Percentiles rank a stretch among this genome's conserved stretches.
phyloP scores from a whole-genome alignment of 2,329 filamentous ascomycete genomes.

The Aureobasidium sp. region DNA sequence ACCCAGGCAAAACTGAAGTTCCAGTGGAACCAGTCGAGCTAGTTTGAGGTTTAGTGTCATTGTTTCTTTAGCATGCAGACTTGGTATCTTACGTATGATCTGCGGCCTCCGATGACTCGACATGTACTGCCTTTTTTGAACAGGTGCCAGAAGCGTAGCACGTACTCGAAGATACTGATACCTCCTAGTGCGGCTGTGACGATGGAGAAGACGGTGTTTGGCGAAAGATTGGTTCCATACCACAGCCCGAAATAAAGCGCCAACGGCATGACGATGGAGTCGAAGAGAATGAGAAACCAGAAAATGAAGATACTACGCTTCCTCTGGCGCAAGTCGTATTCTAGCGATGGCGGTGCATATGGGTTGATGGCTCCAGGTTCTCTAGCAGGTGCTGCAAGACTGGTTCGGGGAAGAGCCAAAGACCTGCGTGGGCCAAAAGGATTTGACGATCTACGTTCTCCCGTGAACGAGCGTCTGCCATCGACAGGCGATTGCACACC shows the following conservation, averaged over 20 bases:
- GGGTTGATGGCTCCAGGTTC: neutral
- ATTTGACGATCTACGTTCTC: conserved; percentile 5
- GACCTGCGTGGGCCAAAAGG: conserved; percentile 6
- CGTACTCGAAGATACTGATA: conserved; percentile 49
- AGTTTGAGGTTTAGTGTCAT: conserved; percentile 15
- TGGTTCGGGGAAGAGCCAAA: conserved; percentile 5
- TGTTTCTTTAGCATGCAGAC: too few species aligned
- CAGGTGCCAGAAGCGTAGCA: conserved; percentile 42
- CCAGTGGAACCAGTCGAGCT: conserved; percentile 53
- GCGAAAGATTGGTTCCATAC: conserved; percentile 48
- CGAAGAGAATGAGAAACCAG: conserved; percentile 53
- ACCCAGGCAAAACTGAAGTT: conserved; percentile 49
- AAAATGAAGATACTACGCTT: conserved; percentile 52
- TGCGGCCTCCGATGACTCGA: conserved; percentile 42
- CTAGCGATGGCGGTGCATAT: conserved; percentile 44
- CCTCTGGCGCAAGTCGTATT: conserved; percentile 48
- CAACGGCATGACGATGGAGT: conserved; percentile 52
- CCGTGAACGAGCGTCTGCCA: neutral
- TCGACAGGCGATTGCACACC: neutral
- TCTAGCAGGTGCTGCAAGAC: conserved; percentile 12
- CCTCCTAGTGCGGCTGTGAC: conserved; percentile 47
- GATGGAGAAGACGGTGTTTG: conserved; percentile 47
- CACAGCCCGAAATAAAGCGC: conserved; percentile 55
- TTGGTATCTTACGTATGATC: conserved; percentile 30
- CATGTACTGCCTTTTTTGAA: conserved; percentile 47